Evolutionary conservation across 345 rosid genomes (phyloP).

Genomic region (Pistacia vera): DNA sequence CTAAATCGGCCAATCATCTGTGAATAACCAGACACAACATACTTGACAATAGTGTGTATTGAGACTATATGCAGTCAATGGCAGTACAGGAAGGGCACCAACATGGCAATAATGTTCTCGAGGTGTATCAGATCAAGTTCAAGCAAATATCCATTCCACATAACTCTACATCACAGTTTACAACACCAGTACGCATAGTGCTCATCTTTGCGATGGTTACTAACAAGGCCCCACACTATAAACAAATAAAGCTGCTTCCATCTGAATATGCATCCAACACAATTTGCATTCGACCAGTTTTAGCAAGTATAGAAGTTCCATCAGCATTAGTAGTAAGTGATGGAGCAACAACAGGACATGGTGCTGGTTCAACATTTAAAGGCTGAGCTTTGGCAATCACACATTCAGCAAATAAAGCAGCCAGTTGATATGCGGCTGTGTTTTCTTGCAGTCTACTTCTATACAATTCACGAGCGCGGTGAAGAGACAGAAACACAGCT

Average conservation of each 20-base stretch:
- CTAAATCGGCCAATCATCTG: neutral
- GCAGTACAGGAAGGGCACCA: conserved; percentile 12
- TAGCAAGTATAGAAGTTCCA: conserved; percentile 72
- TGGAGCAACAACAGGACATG: conserved; percentile 19
- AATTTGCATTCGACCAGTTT: conserved; percentile 75
- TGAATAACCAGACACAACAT: neutral
- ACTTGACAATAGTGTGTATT: neutral
- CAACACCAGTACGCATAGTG: conserved; percentile 90
- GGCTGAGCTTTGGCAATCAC: conserved; percentile 86
- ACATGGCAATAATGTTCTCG: neutral
- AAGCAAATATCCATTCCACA: conserved; percentile 4
- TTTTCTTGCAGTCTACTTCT: conserved; percentile 47
- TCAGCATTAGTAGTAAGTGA: conserved; percentile 36
- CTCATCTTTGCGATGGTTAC: conserved; percentile 82
- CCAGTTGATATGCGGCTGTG: conserved; percentile 71
- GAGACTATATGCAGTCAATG: neutral
- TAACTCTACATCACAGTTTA: conserved; percentile 35
- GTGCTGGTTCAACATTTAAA: conserved; percentile 28
- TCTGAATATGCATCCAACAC: conserved; percentile 88
- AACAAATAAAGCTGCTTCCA: conserved; percentile 88
- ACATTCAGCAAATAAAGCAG: conserved; percentile 88
- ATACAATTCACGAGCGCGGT: conserved; percentile 74
- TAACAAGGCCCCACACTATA: conserved; percentile 98
- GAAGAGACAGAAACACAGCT: conserved; percentile 63
- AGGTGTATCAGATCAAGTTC: neutral